These are phyloP conservation scores for Colletotrichum gloeosporioides DNA, from an alignment of 2,329 filamentous ascomycete species.

Conservation along the genomic window DNA sequence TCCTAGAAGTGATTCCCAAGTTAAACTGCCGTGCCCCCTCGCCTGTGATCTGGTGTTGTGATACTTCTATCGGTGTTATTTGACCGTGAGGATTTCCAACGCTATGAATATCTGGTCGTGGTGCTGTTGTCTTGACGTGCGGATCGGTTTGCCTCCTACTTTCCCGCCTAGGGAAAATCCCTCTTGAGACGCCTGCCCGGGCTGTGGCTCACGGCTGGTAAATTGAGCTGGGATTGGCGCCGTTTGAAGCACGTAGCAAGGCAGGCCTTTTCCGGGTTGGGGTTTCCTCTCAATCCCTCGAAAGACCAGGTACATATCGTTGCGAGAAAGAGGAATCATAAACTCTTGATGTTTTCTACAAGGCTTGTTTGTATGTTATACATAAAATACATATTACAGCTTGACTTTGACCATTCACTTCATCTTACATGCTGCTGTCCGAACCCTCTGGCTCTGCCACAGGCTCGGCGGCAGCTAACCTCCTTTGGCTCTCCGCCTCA, in stretches of 20 bases:
- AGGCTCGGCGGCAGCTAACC: neutral
- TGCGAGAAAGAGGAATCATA: neutral
- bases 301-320: neutral
- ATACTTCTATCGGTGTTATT: neutral
- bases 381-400: neutral
- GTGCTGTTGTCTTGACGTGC: neutral
- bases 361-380: neutral
- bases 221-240: neutral
- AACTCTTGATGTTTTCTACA: neutral
- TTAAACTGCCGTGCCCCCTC: neutral
- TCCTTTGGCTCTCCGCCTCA: neutral
- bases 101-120: neutral
- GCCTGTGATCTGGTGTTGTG: neutral
- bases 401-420: neutral
- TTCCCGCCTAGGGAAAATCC: neutral
- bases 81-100: neutral
- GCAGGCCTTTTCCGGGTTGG: neutral
- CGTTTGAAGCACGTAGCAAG: neutral
- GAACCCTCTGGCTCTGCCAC: neutral
- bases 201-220: neutral
- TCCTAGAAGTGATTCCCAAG: conserved; percentile 34
- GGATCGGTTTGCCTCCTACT: neutral
- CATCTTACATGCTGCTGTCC: neutral
- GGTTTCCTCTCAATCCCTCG: neutral
- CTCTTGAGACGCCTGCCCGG: neutral